Evolutionary conservation across 1,284 basidiomycete species (phyloP).

Genomic region (Ustilago xerochloae): DNA sequence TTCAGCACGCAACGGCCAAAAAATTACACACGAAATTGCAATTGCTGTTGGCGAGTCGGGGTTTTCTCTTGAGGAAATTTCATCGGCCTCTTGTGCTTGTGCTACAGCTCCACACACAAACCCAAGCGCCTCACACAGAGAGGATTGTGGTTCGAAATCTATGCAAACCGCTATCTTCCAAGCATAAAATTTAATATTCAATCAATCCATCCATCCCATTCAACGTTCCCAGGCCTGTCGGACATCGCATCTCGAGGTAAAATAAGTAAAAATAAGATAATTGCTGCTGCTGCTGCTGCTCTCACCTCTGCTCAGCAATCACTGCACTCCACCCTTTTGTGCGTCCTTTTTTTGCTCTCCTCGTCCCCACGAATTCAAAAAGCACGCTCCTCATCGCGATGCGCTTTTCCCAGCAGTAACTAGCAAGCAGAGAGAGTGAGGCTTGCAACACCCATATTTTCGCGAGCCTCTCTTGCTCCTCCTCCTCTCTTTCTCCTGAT

Average conservation of each 20-base stretch:
- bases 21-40: too few relatives aligned
- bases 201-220: not conserved
- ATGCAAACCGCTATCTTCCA: too few relatives aligned
- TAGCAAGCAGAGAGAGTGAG: too few relatives aligned
- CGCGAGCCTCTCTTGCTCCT: too few relatives aligned
- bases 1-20: too few relatives aligned
- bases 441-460: not conserved
- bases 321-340: not conserved
- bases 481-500: not conserved
- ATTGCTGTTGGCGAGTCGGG: slow-evolving; percentile 4
- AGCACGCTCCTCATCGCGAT: slow-evolving; percentile 1
- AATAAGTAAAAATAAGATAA: too few relatives aligned
- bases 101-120: not conserved
- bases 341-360: not conserved
- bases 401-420: not conserved
- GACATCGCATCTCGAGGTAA: slow-evolving; percentile 4
- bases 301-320: not conserved
- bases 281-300: too few relatives aligned
- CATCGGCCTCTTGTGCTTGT: too few relatives aligned
- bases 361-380: not conserved
- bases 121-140: not conserved
- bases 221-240: slow-evolving; percentile 19
- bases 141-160: slow-evolving; percentile 1
- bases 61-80: not conserved
- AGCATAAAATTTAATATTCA: not conserved